phyloP scores from a whole-genome alignment of 2,329 filamentous ascomycete genomes.

The Hypomyces perniciosus region DNA sequence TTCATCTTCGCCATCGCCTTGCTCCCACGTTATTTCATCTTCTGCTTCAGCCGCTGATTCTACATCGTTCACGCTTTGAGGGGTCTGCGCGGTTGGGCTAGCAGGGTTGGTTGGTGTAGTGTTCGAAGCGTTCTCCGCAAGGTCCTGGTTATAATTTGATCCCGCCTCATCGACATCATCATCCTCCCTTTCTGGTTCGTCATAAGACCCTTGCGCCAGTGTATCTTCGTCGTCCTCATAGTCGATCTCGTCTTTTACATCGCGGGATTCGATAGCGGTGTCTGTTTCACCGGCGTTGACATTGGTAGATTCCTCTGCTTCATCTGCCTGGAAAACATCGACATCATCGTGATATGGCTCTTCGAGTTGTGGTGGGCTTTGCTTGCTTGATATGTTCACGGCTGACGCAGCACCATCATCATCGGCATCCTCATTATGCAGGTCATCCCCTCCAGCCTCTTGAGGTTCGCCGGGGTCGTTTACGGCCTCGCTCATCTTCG shows the following conservation, averaged over 20 bases:
- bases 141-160: not conserved
- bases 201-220: not conserved
- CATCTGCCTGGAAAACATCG: slow-evolving; percentile 2
- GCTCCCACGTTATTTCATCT: slow-evolving; percentile 17
- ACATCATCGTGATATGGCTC: not conserved
- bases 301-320: slow-evolving; percentile 1
- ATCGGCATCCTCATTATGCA: slow-evolving; percentile 5
- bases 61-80: not conserved
- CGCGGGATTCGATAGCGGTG: not conserved
- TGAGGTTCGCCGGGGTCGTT: not conserved
- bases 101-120: not conserved
- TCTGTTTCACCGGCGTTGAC: slow-evolving; percentile 2
- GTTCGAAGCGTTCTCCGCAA: not conserved
- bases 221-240: slow-evolving; percentile 8
- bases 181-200: not conserved
- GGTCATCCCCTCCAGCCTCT: not conserved
- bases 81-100: not conserved
- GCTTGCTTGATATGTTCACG: not conserved
- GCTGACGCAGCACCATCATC: slow-evolving; percentile 7
- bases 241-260: slow-evolving; percentile 5
- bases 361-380: not conserved
- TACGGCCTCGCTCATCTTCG: not conserved
- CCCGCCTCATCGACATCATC: not conserved
- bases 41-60: slow-evolving; percentile 3
- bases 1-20: slow-evolving; percentile 10